Conservation (phyloP, 495 filamentous ascomycete species). For the Podospora appendiculata region DNA sequence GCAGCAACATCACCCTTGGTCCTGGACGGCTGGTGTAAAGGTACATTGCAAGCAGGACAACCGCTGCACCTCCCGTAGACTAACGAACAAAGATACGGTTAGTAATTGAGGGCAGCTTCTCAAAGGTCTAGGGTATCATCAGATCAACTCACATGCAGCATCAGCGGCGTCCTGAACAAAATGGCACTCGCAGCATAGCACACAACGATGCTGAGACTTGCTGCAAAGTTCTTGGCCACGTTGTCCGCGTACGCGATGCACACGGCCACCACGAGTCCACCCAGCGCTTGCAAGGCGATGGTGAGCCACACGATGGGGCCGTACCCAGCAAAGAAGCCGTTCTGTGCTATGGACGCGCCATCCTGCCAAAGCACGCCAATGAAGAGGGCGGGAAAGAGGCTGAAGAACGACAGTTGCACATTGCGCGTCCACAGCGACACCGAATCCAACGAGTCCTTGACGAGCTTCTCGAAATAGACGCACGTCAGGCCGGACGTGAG, state of each 20-base stretch:
- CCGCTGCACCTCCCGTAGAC: slow-evolving; percentile 11
- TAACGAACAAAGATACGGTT: slow-evolving; percentile 24
- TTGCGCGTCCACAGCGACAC: slow-evolving; percentile 66
- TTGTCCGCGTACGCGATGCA: slow-evolving; percentile 57
- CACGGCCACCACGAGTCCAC: slow-evolving; percentile 59
- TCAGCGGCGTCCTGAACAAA: slow-evolving; percentile 10
- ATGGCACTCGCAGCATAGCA: slow-evolving; percentile 18
- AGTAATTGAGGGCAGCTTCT: background rate
- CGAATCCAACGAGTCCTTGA: slow-evolving; percentile 53
- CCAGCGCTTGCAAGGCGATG: slow-evolving; percentile 54
- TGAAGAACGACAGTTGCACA: slow-evolving; percentile 66
- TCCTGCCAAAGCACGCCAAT: slow-evolving; percentile 65
- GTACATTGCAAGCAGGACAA: slow-evolving; percentile 15
- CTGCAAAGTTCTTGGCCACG: slow-evolving; percentile 58
- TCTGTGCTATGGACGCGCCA: slow-evolving; percentile 53
- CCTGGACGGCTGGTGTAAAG: slow-evolving; percentile 8
- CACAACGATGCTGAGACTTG: slow-evolving; percentile 54
- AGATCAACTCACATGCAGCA: slow-evolving; percentile 14
- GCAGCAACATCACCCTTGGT: slow-evolving; percentile 6
- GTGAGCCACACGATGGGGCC: slow-evolving; percentile 62
- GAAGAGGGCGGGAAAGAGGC: slow-evolving; percentile 62
- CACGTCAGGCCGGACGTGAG: slow-evolving; percentile 56
- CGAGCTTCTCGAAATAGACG: slow-evolving; percentile 65
- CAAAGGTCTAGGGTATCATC: background rate
- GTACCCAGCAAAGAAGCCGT: slow-evolving; percentile 68